phyloP scores from a whole-genome alignment of 257 asterid genomes.

The Lycium ferocissimum region DNA sequence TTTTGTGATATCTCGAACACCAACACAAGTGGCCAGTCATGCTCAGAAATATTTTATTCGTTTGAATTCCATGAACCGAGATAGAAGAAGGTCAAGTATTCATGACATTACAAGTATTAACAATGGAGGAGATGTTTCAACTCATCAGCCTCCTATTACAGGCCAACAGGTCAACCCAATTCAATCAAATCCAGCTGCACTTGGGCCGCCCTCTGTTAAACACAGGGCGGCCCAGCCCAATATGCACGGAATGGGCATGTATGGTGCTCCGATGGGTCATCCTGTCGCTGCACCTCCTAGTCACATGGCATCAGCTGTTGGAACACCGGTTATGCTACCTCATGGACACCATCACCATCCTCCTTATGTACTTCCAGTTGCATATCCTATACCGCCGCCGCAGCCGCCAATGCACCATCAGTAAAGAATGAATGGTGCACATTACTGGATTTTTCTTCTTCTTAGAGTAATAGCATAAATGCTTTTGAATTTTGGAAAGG shows the following conservation, averaged over 20 bases:
- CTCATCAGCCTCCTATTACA: slow-evolving; percentile 69
- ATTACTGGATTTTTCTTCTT: background rate
- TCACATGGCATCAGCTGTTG: slow-evolving; percentile 79
- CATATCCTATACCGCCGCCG: slow-evolving; percentile 72
- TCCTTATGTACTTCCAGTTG: slow-evolving; percentile 69
- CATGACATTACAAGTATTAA: slow-evolving; percentile 86
- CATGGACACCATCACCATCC: slow-evolving; percentile 62
- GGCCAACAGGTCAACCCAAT: slow-evolving; percentile 65
- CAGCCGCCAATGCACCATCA: slow-evolving; percentile 50
- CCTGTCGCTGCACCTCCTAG: slow-evolving; percentile 71
- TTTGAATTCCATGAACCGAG: slow-evolving; percentile 83
- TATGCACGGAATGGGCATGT: slow-evolving; percentile 68
- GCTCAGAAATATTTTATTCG: slow-evolving; percentile 96
- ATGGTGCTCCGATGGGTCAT: slow-evolving; percentile 84
- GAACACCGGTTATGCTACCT: slow-evolving; percentile 87
- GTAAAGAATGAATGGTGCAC: slow-evolving; percentile 31
- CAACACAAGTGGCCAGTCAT: slow-evolving; percentile 97
- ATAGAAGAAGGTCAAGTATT: slow-evolving; percentile 90
- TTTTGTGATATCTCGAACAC: slow-evolving; percentile 84
- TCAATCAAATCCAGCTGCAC: slow-evolving; percentile 41
- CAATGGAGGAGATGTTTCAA: slow-evolving; percentile 61
- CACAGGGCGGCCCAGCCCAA: slow-evolving; percentile 60
- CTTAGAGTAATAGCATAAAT: background rate
- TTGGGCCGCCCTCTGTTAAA: slow-evolving; percentile 55
- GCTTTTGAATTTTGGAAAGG: slow-evolving; percentile 23